Evolutionary conservation across 352 stramenopile genomes (phyloP), one percentile per base, ranked within the genome.

Genomic region (Thalassiosira allenii): DNA sequence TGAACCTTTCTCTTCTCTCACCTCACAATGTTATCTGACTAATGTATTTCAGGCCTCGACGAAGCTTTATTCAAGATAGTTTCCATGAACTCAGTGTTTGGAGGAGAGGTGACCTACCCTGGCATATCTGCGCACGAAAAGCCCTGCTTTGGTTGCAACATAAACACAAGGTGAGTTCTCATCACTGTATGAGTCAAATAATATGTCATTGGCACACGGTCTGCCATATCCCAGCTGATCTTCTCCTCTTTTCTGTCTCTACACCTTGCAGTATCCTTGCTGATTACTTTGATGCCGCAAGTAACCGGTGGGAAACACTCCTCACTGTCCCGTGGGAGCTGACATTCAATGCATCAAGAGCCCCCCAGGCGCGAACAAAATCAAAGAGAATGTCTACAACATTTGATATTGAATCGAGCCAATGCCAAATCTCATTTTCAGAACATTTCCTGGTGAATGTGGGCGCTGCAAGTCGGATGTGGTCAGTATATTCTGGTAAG

Each of bases 361-460:
- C 58, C n/a, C 49, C 63, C 20, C 87, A 87, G 73, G 66, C 67
- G 30, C 71, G 81, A 1, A 86, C 79, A 25, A 64, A 84, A 25
- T 85, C 78, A 27, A 57, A 85, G 44, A 76, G 91, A 64, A 73
- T 92, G 44, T 89, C 79, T 12, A 93, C 84, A 34, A 89, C 81
- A 9, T 80, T 95, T 74, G 89, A 95, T 68, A 75, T 95, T 49
- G 91, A 95, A 61, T 91, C 77, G 20, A 89, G 89, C 43, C 76
- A 80, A 32, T 95, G 89, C 58, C 77, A 86, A 57, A 43, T 95
- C 12, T 93, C 87, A 53, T 94, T 94, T 72, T 93, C 89, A 57
- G 89, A 95, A 59, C 87, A 93, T 56, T 95, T 95, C 69, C 70
- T 95, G 29, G 76, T 93, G 17, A 93, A 86, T 51, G 75, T 95